Evolutionary conservation across 495 filamentous ascomycete genomes (phyloP).

Genomic region (Aspergillus asperescens): DNA sequence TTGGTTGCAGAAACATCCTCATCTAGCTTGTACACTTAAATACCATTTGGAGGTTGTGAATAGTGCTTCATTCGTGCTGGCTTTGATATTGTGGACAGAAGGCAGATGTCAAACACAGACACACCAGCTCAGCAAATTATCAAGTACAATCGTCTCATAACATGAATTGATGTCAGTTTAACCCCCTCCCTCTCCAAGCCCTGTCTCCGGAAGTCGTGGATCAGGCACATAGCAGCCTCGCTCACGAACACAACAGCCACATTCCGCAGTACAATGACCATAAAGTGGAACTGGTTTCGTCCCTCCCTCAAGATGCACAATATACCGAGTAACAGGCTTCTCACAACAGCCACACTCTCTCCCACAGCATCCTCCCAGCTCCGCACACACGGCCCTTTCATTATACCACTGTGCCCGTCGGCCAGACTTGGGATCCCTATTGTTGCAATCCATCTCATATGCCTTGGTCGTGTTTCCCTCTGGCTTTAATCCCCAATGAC

Average conservation of each 20-base stretch:
- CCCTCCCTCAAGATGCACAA: not conserved
- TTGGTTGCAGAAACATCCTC: not conserved
- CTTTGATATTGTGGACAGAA: too few relatives aligned
- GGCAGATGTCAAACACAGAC: too few relatives aligned
- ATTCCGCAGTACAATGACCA: slow-evolving; percentile 3
- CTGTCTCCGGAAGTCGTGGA: not conserved
- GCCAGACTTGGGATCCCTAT: not conserved
- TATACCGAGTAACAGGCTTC: not conserved
- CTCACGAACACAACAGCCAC: slow-evolving; percentile 1
- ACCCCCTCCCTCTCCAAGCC: not conserved
- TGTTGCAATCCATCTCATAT: not conserved
- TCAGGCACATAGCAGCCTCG: not conserved
- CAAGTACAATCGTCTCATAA: too few relatives aligned
- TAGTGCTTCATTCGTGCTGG: not conserved
- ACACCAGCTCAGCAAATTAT: too few relatives aligned
- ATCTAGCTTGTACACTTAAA: not conserved
- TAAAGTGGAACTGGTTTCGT: not conserved
- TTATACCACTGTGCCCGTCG: not conserved
- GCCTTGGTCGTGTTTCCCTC: too few relatives aligned
- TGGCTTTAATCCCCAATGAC: too few relatives aligned
- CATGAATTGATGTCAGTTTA: too few relatives aligned
- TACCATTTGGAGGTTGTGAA: not conserved
- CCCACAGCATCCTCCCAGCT: not conserved
- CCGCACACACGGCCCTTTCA: not conserved
- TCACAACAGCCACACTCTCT: not conserved